A percentile compares a stretch with the other conserved stretches of the same genome.
Conservation (phyloP, 352 stramenopile species). For the Phytophthora pinifolia region DNA sequence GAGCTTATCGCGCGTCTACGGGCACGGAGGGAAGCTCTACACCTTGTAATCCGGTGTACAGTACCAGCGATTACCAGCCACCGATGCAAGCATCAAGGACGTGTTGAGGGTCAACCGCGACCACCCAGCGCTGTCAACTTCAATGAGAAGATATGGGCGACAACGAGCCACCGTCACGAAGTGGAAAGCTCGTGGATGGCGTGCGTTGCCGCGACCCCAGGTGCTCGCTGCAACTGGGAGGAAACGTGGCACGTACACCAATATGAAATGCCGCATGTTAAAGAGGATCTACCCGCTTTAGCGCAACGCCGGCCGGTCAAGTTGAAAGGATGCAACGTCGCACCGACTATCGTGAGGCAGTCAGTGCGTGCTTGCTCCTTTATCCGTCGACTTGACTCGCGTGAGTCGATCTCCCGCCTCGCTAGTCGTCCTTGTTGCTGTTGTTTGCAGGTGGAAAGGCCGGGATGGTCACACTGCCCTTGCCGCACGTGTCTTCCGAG, state of each 20-base stretch:
- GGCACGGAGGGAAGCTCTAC: not conserved
- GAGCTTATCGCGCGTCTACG: slow-evolving; percentile 10
- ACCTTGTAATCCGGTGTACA: not conserved
- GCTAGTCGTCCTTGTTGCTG: slow-evolving; percentile 11
- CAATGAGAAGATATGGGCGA: slow-evolving; percentile 5
- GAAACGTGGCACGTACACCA: slow-evolving; percentile 14
- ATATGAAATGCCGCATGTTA: slow-evolving; percentile 19
- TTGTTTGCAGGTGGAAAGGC: slow-evolving; percentile 33
- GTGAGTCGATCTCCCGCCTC: slow-evolving; percentile 1
- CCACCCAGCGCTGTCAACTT: slow-evolving; percentile 14
- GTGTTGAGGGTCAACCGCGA: too few species aligned
- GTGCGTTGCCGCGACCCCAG: slow-evolving; percentile 10
- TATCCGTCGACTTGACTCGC: slow-evolving; percentile 14
- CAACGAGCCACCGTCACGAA: slow-evolving; percentile 17
- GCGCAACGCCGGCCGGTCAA: slow-evolving; percentile 17
- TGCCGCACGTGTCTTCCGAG: slow-evolving; percentile 71
- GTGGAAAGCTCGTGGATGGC: slow-evolving; percentile 12
- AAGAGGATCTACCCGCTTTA: slow-evolving; percentile 18
- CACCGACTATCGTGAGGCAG: slow-evolving; percentile 29
- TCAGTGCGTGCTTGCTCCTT: slow-evolving; percentile 13
- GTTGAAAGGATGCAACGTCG: slow-evolving; percentile 6
- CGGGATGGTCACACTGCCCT: slow-evolving; percentile 49
- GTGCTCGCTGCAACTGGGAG: slow-evolving; percentile 17
- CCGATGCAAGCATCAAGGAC: slow-evolving; percentile 12
- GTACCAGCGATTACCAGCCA: slow-evolving; percentile 4